Base-by-base conservation (phyloP, 345 rosid species). In the Tarenaya hassleriana region DNA sequence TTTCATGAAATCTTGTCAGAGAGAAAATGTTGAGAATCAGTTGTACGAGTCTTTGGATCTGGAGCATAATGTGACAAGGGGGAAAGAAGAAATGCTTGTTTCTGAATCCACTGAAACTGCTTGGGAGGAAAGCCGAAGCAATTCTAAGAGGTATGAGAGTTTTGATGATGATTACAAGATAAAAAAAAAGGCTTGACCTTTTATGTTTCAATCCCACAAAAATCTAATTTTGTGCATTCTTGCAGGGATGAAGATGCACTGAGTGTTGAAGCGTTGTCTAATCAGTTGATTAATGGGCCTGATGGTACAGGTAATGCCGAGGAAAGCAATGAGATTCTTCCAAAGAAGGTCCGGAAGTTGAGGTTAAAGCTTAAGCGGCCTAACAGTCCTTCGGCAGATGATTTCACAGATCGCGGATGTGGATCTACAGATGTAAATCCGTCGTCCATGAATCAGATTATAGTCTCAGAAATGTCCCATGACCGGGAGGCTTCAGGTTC, bases 171-270 rank as follows among this genome's bases (percentile, higher is more conserved):
- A 31, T 61, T 17, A 39, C 27, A 12, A 19, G 45, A 52, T 49
- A 54, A 29, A 7, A 37, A 38, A 29, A 31, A 24, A 37, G 8
- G 15, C 10, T 15, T 61, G 54, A 41, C 35, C 40, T 16, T 40
- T 41, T 13, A 35, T 57, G 11, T 41, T 33, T 29, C 16, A 47
- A 67, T 32, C 33, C 32, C 43, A 20, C 45, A 33, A 35, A 14
- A 58, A 53, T 33, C 14, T 62, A 35, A 50, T 50, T 46, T 16
- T 55, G 41, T 69, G n/a, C 55, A 69, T 13, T 57, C 70, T 73
- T 77, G 73, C 77, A 83, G 92, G 77, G 73, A 58, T 48, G 64
- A 59, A 41, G 73, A 66, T 50, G 42, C 47, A 16, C 50, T 69
- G 41, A 68, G 53, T 44, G 59, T 56, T 47, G 72, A 56, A 45